A percentile compares a stretch with the other conserved stretches of the same genome.
phyloP scores from a whole-genome alignment of 139 green algal species.

The Chlorella sp. region DNA sequence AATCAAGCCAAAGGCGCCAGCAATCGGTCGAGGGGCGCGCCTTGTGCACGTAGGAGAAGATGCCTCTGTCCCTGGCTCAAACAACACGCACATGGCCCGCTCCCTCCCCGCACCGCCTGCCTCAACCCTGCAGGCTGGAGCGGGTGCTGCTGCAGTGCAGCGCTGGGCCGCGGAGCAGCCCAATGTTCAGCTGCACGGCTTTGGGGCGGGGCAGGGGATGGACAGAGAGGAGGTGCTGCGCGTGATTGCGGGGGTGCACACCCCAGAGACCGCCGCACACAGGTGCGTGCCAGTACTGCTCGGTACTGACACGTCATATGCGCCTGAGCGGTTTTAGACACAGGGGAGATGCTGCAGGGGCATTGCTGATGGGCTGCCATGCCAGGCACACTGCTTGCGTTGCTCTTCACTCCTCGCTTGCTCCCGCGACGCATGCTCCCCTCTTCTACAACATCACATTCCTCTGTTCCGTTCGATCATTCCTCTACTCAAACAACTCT shows the following conservation, averaged over 20 bases:
- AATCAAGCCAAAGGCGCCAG: too few species aligned
- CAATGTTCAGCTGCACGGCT: conserved; percentile 64
- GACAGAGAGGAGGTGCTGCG: conserved; percentile 68
- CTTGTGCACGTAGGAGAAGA: too few species aligned
- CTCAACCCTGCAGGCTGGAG: conserved; percentile 23
- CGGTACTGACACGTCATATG: too few species aligned
- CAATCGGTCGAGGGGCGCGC: too few species aligned
- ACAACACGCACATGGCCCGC: not conserved
- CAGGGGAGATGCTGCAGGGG: too few species aligned
- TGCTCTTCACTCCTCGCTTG: not conserved
- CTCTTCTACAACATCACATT: too few species aligned
- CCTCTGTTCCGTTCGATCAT: too few species aligned
- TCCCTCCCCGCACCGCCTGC: too few species aligned
- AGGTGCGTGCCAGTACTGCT: not conserved
- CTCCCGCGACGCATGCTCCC: too few species aligned
- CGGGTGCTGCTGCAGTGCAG: conserved; percentile 52
- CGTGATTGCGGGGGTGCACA: conserved; percentile 47
- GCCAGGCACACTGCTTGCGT: not conserved
- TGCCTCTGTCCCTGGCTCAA: not conserved
- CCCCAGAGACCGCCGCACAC: not conserved
- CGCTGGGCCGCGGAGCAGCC: conserved; percentile 70
- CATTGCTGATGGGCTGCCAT: not conserved
- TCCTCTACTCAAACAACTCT: too few species aligned
- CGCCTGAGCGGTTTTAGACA: too few species aligned
- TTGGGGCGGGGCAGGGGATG: conserved; percentile 82